Evolutionary conservation across 2,329 filamentous ascomycete genomes (phyloP), one percentile per base, ranked within the genome.

Genomic region (Didymosphaeria variabile): DNA sequence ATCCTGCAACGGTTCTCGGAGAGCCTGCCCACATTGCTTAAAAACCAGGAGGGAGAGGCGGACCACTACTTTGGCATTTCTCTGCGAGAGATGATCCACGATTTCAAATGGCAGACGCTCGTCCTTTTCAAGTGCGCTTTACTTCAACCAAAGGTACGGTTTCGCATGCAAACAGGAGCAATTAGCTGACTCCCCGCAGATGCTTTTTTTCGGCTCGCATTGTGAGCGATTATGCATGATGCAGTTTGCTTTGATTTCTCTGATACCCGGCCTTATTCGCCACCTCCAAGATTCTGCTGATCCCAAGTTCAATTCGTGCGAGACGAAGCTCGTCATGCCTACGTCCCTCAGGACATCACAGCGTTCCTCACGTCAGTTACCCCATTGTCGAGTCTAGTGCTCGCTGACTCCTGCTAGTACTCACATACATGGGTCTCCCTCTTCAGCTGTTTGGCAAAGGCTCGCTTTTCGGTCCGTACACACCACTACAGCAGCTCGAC

Each of bases 191-290:
- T 17, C 29, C 15, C 0, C 31, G 0, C 69, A 97, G 94, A 98
- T 98, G 91, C 89, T 99, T 57, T 98, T 99, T 82, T 99, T 98
- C 72, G 94, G 95, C 64, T 93, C 94, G n/a, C 89, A 93, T 70
- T 98, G 95, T 79, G 95, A 99, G 79, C 87, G 91, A 66, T 83
- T 99, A 68, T 99, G 95, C 86, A 97, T 98, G 91, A 94, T 97
- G 80, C 95, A 99, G 79, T 99, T 98, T 81, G 95, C 94, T 46
- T 86, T 99, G 49, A 90, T 99, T 69, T 97, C 94, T 56, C 84
- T 99, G 72, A 96, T 99, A 81, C 95, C 95, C 50, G 93, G 94
- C 61, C 87, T 99, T 59, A 89, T 98, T 72, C 89, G 92, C 72
- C 93, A 91, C 71, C 86, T 99, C n/a, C 90, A 96, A 79, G 95